A percentile compares a stretch with the other conserved stretches of the same genome.
Evolutionary conservation across 495 filamentous ascomycete genomes (phyloP).

Genomic region (Xylaria bambusicola): DNA sequence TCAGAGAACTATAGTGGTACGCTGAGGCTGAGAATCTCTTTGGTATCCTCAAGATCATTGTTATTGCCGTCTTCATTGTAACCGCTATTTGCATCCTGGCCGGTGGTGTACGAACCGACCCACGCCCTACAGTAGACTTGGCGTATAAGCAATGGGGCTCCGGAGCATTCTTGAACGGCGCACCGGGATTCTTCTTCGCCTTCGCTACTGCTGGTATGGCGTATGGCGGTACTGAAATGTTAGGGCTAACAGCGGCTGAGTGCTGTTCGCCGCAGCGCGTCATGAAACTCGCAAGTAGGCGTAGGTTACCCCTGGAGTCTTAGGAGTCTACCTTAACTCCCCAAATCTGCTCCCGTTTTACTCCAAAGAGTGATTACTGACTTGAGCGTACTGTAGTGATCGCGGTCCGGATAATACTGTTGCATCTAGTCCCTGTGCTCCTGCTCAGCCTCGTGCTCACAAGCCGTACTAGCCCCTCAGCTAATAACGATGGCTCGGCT

Average conservation of each 20-base stretch:
- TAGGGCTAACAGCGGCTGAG: conserved; percentile 70
- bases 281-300: conserved; percentile 69
- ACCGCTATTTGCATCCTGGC: conserved; percentile 41
- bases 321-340: too few species aligned
- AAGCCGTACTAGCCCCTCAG: conserved; percentile 20
- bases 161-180: conserved; percentile 60
- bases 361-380: too few species aligned
- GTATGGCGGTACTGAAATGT: conserved; percentile 64
- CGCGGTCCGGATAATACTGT: conserved; percentile 75
- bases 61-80: conserved; percentile 42
- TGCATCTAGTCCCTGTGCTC: conserved; percentile 63
- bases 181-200: conserved; percentile 59
- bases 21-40: conserved; percentile 57
- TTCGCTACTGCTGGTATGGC: conserved; percentile 63
- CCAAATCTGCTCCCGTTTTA: too few species aligned
- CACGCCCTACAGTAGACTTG: conserved; percentile 14
- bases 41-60: conserved; percentile 48
- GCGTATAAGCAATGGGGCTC: conserved; percentile 39
- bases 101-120: conserved; percentile 35
- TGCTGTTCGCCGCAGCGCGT: conserved; percentile 69
- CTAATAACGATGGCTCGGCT: conserved; percentile 12
- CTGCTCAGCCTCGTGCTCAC: conserved; percentile 53
- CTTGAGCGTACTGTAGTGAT: conserved; percentile 56
- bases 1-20: too few species aligned
- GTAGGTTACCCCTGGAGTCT: too few species aligned